Conservation (phyloP, 2,329 filamentous ascomycete species). For the Apiospora hydei region DNA sequence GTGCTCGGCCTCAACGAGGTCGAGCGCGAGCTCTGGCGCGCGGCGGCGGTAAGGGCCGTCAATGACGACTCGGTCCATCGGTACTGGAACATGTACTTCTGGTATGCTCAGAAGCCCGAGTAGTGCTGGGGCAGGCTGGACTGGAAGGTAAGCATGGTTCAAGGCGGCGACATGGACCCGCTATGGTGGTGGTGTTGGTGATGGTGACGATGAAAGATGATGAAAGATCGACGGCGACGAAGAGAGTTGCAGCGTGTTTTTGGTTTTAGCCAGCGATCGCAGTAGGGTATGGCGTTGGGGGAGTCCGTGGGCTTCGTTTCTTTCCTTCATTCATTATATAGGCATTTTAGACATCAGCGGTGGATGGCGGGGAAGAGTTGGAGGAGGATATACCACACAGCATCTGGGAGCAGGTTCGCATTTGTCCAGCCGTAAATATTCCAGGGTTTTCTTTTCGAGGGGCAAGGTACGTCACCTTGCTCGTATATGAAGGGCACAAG, state of each 20-base stretch:
- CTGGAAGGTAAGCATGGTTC: neutral
- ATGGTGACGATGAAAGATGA: neutral
- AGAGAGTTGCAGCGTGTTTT: neutral
- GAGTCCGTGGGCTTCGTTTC: neutral
- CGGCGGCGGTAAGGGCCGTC: constrained; percentile 27
- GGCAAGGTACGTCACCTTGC: neutral
- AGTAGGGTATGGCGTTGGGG: constrained; percentile 13
- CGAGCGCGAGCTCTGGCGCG: constrained; percentile 32
- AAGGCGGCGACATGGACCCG: neutral
- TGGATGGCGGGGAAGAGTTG: neutral
- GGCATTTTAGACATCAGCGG: neutral
- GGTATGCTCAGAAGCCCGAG: constrained; percentile 32
- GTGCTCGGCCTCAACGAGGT: constrained; percentile 30
- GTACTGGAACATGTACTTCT: constrained; percentile 35
- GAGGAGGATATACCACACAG: constrained; percentile 6
- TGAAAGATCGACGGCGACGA: neutral
- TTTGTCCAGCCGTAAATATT: neutral
- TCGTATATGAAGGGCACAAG: neutral
- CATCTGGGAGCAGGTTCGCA: neutral
- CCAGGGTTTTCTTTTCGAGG: neutral
- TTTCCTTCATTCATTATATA: neutral
- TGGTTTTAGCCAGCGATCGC: constrained; percentile 7
- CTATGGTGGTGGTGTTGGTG: too few relatives aligned
- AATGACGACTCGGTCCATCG: constrained; percentile 29
- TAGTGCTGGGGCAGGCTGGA: neutral